These are phyloP conservation scores for Dictyophora rubrovolvata DNA, from an alignment of 768 basidiomycete genomes.

Conservation along the genomic window DNA sequence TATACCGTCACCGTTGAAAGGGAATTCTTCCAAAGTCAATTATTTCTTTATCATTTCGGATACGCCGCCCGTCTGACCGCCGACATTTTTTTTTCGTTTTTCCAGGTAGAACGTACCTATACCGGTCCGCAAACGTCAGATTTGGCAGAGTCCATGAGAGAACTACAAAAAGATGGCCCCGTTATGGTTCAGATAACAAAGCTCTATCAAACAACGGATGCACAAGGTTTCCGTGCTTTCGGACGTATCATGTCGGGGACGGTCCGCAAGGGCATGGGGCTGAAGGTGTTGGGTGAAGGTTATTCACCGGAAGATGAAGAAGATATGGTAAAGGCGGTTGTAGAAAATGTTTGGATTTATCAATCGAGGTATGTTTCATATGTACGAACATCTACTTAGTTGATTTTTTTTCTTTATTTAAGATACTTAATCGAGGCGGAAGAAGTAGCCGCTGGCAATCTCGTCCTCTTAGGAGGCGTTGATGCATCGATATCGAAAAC, in stretches of 20 bases:
- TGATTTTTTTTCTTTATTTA: constrained; percentile 1
- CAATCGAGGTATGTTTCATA: constrained; percentile 65
- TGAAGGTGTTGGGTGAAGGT: constrained; percentile 97
- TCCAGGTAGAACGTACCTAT: constrained; percentile 73
- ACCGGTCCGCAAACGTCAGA: constrained; percentile 81
- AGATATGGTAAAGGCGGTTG: constrained; percentile 79
- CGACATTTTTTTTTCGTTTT: constrained; percentile 1
- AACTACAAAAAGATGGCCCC: constrained; percentile 76
- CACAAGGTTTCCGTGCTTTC: constrained; percentile 92
- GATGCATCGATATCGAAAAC: constrained; percentile 94
- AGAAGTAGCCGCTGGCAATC: constrained; percentile 83
- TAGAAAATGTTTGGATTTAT: constrained; percentile 85
- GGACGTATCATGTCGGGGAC: constrained; percentile 93
- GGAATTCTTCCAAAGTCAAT: constrained; percentile 48
- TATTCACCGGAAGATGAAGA: constrained; percentile 99
- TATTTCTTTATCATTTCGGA: not conserved
- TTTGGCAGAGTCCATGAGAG: constrained; percentile 67
- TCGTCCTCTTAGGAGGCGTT: constrained; percentile 86
- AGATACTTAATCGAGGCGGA: constrained; percentile 89
- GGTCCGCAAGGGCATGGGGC: constrained; percentile 63
- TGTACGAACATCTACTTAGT: not conserved
- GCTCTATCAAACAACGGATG: constrained; percentile 93
- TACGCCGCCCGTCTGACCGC: not conserved
- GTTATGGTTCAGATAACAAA: constrained; percentile 91
- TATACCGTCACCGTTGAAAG: constrained; percentile 71